Evolutionary conservation across 495 filamentous ascomycete species (phyloP), one percentile per base, ranked within the genome.

Genomic region (Patellaria atrata): DNA sequence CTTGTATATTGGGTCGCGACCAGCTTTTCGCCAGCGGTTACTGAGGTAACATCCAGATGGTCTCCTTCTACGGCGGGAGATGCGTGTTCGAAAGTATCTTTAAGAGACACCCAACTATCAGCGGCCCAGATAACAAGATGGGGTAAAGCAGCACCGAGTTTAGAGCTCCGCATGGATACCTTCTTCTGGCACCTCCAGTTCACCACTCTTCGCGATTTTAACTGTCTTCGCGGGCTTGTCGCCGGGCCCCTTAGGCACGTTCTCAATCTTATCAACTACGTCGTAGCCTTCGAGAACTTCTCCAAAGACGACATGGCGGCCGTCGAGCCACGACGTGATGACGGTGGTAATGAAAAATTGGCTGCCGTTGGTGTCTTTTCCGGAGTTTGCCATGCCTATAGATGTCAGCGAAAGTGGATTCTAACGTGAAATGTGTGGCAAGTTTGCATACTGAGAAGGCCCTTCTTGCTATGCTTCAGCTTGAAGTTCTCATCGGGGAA

Each of bases 401-500:
- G 24, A 9, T 25, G 12, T 29, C 15, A 25, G 10, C n/a, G n/a
- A n/a, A n/a, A n/a, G n/a, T n/a, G n/a, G n/a, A n/a, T n/a, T n/a
- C n/a, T n/a, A n/a, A n/a, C n/a, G n/a, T n/a, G n/a, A n/a, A n/a
- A n/a, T n/a, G n/a, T n/a, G n/a, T n/a, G n/a, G n/a, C n/a, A n/a
- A 15, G 1, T 13, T 16, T 30, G 33, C 65, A 43, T 71, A 69
- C 71, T 76, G 37, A 79, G 59, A 31, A 68, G 59, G 20, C 75
- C 75, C 44, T 69, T 67, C 52, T 70, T 70, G 59, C 56, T 73
- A 62, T 79, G 75, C 73, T 91, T 92, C 39, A 97, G 71, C 78
- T 96, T 97, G 75, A 97, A 97, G 78, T 96, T 97, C 79, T 97
- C 89, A 60, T 97, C 89, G 33, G 70, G 52, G 62, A 96, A 97